phyloP scores from a whole-genome alignment of 768 basidiomycete species.

The Termitomyces sp. region DNA sequence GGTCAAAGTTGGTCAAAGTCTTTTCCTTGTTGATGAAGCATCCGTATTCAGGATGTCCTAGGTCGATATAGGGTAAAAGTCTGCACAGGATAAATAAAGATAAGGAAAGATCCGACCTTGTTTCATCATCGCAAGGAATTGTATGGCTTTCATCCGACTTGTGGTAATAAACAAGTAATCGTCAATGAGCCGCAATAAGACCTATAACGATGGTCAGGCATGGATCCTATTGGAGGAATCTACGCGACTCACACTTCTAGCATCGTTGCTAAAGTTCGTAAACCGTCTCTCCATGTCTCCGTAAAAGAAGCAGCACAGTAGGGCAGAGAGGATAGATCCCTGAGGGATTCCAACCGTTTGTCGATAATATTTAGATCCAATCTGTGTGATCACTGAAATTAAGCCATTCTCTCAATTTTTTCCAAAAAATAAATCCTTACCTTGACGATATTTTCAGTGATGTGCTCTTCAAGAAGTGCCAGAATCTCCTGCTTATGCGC shows the following conservation, averaged over 20 bases:
- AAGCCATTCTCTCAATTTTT: neutral
- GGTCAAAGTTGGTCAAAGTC: slow-evolving; percentile 83
- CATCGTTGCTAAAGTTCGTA: slow-evolving; percentile 47
- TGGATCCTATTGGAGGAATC: neutral
- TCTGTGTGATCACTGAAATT: slow-evolving; percentile 38
- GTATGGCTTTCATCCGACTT: slow-evolving; percentile 45
- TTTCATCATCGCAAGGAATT: slow-evolving; percentile 74
- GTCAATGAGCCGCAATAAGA: slow-evolving; percentile 84
- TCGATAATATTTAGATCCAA: slow-evolving; percentile 73
- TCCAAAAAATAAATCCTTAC: slow-evolving; percentile 26
- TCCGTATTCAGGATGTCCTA: slow-evolving; percentile 92
- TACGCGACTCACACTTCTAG: slow-evolving; percentile 50
- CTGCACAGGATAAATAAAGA: neutral
- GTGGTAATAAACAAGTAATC: slow-evolving; percentile 91
- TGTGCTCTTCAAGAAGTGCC: slow-evolving; percentile 79
- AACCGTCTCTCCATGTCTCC: slow-evolving; percentile 76
- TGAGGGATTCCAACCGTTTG: slow-evolving; percentile 97
- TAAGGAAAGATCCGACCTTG: slow-evolving; percentile 37
- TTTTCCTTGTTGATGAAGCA: slow-evolving; percentile 88
- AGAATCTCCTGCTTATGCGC: slow-evolving; percentile 57
- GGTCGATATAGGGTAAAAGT: neutral
- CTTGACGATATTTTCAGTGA: slow-evolving; percentile 90
- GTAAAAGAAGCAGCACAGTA: slow-evolving; percentile 95
- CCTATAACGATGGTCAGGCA: slow-evolving; percentile 30
- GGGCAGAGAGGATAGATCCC: slow-evolving; percentile 89